Evolutionary conservation across 2,329 filamentous ascomycete genomes (phyloP), one percentile per base, ranked within the genome.

Genomic region (Simplicillium sp.): DNA sequence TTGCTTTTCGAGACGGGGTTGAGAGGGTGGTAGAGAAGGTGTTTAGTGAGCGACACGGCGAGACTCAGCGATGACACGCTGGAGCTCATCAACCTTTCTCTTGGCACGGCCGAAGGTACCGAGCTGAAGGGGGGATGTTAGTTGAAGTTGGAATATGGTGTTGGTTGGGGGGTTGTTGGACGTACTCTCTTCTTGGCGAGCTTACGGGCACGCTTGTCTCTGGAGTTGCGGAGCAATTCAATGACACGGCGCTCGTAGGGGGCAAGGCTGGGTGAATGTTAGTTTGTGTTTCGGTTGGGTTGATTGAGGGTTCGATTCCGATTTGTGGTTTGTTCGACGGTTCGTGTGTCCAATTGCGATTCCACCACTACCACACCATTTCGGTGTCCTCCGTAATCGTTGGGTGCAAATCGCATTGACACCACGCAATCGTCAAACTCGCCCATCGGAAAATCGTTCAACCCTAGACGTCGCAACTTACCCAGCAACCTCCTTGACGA

Each of bases 61-160:
- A 66, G 89, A 83, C 77, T 97, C 92, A 62, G 90, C 87, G 66
- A 98, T 98, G 71, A 98, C 86, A 62, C 87, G 82, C 75, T 88
- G 87, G 75, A 98, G 87, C 77, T 97, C 90, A 68, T 98, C 92
- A 57, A 98, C 92, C 90, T 98, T 98, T 68, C 80, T 83, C 90
- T 98, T 98, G 65, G 90, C 90, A 70, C 92, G 90, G 65, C 87
- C 86, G 72, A 97, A 97, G 59, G 92, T 97, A 68, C 92, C 92
- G 77, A 98, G 89, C 84, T 92, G 52, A 50, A 44, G 42, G 25
- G 43, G 3, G 6, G 29, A 18, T 43, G 51, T 60, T 47, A 60
- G 57, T 45, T 14, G 29, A 29, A 40, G 45, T 39, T 25, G 20
- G 5, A 9, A 9, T 9, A n/a, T n/a, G n/a, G n/a, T n/a, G n/a